Base-by-base conservation (phyloP, 768 basidiomycete species). In the Russula dissimulans region DNA sequence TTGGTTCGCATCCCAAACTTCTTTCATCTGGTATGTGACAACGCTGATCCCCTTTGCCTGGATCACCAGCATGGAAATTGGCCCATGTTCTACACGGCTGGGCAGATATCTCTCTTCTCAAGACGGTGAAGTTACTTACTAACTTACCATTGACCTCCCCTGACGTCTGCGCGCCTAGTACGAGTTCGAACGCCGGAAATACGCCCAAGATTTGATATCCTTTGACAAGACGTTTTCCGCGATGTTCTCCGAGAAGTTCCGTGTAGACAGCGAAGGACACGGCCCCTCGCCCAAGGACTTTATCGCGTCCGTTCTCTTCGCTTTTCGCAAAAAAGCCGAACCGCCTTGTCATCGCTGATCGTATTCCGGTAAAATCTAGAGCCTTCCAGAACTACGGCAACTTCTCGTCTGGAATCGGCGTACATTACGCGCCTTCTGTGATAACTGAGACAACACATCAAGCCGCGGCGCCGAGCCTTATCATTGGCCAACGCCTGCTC, bases 231-330 rank as follows among this genome's bases (percentile, higher is more conserved):
- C 73, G 58, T 81, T 78, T 63, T 76, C 78, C 0, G 73, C 76
- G 2, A 71, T 81, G 18, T 82, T 82, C 70, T 81, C 79, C 1
- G 79, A 79, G 48, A 82, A 81, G 70, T 78, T 82, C 5, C 65
- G 72, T 11, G 74, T 72, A 0, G 65, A 70, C 29, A 63, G 74
- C 3, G 69, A 76, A 60, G 52, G 61, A 14, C 71, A 74, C 50
- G 81, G 79, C 9, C 79, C 84, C 18, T 77, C 81, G 67, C 76
- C 78, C 44, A 72, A 79, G 50, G 68, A 80, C 32, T 81, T 82
- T 70, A 62, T 80, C 7, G 68, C 69, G 79, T 76, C 42, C 56
- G 75, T 66, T 36, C 34, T 26, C 22, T 26, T 26, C 22, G 22
- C 22, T 26, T 26, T 26, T 26, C 22, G 22, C 22, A 26, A 26